These are phyloP conservation scores for Tubosaeta brunneosetosa DNA, from an alignment of 768 basidiomycete genomes.

Conservation along the genomic window DNA sequence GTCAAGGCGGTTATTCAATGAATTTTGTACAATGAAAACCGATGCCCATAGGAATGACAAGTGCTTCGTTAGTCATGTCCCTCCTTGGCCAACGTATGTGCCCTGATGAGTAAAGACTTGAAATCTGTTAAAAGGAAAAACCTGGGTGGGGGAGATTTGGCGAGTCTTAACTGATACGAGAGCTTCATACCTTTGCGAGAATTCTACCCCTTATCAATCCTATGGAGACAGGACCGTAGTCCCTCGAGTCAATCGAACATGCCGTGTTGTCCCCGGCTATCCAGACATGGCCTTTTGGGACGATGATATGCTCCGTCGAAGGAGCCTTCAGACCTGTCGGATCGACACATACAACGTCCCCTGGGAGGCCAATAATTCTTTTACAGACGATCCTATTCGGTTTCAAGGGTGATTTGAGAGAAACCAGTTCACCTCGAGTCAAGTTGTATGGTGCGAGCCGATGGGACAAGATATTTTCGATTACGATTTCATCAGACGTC, in stretches of 20 bases:
- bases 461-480: constrained; percentile 59
- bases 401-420: constrained; percentile 64
- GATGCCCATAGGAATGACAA: neutral
- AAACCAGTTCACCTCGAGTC: constrained; percentile 72
- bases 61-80: neutral
- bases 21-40: constrained; percentile 59
- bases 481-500: constrained; percentile 50
- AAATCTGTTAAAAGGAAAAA: constrained; percentile 30
- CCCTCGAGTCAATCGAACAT: constrained; percentile 80
- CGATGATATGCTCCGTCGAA: constrained; percentile 64
- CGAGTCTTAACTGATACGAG: neutral
- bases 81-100: constrained; percentile 14
- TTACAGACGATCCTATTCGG: constrained; percentile 76
- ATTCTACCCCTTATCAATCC: constrained; percentile 69
- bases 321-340: constrained; percentile 65
- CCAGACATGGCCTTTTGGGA: constrained; percentile 90
- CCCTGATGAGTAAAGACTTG: constrained; percentile 19
- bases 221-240: constrained; percentile 90
- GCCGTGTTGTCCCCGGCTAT: constrained; percentile 84
- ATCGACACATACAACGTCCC: constrained; percentile 85
- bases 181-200: constrained; percentile 51
- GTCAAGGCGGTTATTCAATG: constrained; percentile 93
- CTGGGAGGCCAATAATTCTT: constrained; percentile 83
- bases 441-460: constrained; percentile 48
- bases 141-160: constrained; percentile 14